Evolutionary conservation across 129 eudicot species (phyloP).

Genomic region (Gnaphalium uliginosum): DNA sequence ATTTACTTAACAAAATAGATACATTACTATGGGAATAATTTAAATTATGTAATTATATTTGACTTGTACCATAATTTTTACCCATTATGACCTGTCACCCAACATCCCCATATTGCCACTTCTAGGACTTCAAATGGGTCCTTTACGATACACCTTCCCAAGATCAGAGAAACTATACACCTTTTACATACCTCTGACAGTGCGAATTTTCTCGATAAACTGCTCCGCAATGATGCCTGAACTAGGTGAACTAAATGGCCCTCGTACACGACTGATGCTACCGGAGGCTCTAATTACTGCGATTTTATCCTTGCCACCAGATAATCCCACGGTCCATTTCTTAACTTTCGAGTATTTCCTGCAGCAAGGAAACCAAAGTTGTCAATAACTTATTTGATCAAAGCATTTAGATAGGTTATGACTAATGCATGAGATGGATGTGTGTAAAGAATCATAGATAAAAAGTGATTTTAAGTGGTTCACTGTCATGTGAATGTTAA

Average conservation of each 20-base stretch:
- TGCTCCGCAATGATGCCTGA: constrained; percentile 82
- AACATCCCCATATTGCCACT: not conserved
- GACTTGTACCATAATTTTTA: not conserved
- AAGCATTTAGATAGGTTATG: constrained; percentile 9
- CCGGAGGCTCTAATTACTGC: constrained; percentile 97
- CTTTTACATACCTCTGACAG: constrained; percentile 53
- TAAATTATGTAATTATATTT: not conserved
- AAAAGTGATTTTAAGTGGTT: not conserved
- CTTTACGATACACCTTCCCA: not conserved
- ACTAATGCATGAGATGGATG: constrained; percentile 1
- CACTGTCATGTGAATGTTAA: not conserved
- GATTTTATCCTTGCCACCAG: constrained; percentile 74
- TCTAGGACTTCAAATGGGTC: constrained; percentile 12
- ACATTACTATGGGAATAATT: not conserved
- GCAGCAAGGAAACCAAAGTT: constrained; percentile 21
- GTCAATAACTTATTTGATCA: constrained; percentile 15
- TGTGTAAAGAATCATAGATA: not conserved
- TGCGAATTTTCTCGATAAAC: constrained; percentile 86
- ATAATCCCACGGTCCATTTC: constrained; percentile 83
- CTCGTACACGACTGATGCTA: constrained; percentile 72
- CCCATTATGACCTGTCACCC: not conserved
- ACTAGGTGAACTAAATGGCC: constrained; percentile 60
- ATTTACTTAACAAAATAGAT: not conserved
- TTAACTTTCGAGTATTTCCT: constrained; percentile 81
- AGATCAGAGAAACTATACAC: not conserved